Percentiles rank a stretch among this genome's conserved stretches.
Evolutionary conservation across 371 early-diverging fungal species (phyloP).

Genomic region (Circinella minor): DNA sequence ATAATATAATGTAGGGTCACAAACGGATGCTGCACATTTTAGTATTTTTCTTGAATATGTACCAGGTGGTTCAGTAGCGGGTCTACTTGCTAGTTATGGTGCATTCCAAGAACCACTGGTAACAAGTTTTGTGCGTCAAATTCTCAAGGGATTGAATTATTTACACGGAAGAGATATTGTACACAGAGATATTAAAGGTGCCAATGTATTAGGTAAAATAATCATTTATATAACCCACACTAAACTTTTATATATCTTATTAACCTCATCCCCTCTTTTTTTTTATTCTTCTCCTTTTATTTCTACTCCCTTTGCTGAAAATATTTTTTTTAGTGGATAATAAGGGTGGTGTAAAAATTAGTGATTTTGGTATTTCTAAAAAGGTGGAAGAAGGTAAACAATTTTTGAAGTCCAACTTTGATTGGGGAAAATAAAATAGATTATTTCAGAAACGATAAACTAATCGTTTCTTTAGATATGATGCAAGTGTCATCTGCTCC

Average conservation of each 20-base stretch:
- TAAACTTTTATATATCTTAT: no score
- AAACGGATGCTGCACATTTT: slow-evolving; percentile 79
- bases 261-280: no score
- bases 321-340: slow-evolving; percentile 69
- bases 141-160: slow-evolving; percentile 92
- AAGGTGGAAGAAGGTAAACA: slow-evolving; percentile 78
- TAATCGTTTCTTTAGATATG: slow-evolving; percentile 23
- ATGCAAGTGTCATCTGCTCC: slow-evolving; percentile 35
- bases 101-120: slow-evolving; percentile 86
- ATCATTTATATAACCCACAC: no score
- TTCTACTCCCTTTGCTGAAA: neutral
- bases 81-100: slow-evolving; percentile 84
- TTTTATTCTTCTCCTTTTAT: no score
- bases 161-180: slow-evolving; percentile 95
- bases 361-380: slow-evolving; percentile 99
- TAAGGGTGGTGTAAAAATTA: slow-evolving; percentile 93
- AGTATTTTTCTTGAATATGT: slow-evolving; percentile 99
- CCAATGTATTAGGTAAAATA: slow-evolving; percentile 76
- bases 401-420: no score
- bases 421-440: no score
- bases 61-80: slow-evolving; percentile 94
- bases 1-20: slow-evolving; percentile 57
- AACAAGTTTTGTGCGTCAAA: slow-evolving; percentile 88
- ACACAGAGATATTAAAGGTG: slow-evolving; percentile 98
- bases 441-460: no score